Conservation (phyloP, 2,329 filamentous ascomycete genomes). For the Nothophaeocryptopus gaeumannii region DNA sequence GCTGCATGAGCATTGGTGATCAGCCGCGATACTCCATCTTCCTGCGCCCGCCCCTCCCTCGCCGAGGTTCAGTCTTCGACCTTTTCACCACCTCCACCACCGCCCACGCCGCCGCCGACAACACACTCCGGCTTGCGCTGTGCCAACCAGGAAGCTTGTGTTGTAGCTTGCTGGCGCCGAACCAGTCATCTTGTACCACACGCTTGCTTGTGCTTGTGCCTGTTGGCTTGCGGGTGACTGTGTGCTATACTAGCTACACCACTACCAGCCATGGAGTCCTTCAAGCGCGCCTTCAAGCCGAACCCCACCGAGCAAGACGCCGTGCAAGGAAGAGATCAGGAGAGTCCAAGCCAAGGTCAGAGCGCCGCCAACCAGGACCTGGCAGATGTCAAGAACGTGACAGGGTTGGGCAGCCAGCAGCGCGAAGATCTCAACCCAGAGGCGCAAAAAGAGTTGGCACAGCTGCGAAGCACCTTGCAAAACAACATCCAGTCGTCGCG, state of each 20-base stretch:
- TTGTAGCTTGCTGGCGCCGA: not conserved
- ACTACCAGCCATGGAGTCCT: slow-evolving; percentile 11
- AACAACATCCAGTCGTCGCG: slow-evolving; percentile 76
- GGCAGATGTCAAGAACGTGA: slow-evolving; percentile 9
- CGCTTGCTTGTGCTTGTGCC: not conserved
- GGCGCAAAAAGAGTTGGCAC: slow-evolving; percentile 55
- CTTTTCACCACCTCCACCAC: not conserved
- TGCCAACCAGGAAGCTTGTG: not conserved
- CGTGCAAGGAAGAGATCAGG: slow-evolving; percentile 7
- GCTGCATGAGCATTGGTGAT: not conserved
- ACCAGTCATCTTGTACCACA: not conserved
- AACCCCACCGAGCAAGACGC: slow-evolving; percentile 10
- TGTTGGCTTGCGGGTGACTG: no score
- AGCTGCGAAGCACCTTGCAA: slow-evolving; percentile 69
- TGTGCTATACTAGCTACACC: not conserved
- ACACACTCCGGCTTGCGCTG: not conserved
- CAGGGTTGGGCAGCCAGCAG: slow-evolving; percentile 11
- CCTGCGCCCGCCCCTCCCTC: not conserved
- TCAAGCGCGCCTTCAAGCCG: slow-evolving; percentile 21
- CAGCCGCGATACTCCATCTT: not conserved
- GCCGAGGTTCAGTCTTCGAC: not conserved
- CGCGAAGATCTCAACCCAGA: slow-evolving; percentile 38
- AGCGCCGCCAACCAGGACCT: slow-evolving; percentile 10
- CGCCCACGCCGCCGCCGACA: not conserved
- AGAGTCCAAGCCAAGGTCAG: slow-evolving; percentile 1